phyloP scores from a whole-genome alignment of 129 eudicot species.

The Apium graveolens region DNA sequence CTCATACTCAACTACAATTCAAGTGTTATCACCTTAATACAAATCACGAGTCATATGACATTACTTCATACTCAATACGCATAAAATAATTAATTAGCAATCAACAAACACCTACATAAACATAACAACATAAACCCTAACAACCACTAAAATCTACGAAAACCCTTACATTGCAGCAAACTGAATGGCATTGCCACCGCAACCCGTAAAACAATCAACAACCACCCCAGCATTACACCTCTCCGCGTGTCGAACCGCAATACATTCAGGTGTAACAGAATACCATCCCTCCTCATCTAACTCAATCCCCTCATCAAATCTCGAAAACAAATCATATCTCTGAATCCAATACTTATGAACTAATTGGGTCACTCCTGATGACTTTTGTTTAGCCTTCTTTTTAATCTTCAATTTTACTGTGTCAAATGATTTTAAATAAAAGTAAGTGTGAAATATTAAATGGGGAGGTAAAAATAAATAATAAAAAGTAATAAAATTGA shows the following conservation, averaged over 20 bases:
- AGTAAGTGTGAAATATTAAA: not conserved
- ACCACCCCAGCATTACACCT: constrained; percentile 45
- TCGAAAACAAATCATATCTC: constrained; percentile 55
- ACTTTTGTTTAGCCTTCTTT: constrained; percentile 11
- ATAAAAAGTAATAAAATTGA: not conserved
- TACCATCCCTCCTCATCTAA: constrained; percentile 88
- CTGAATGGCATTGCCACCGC: constrained; percentile 79
- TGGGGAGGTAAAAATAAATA: not conserved
- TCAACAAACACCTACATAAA: not conserved
- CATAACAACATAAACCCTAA: not conserved
- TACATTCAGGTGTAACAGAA: constrained; percentile 74
- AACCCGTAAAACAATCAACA: constrained; percentile 68
- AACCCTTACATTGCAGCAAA: constrained; percentile 53
- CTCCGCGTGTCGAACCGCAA: constrained; percentile 56
- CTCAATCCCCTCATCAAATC: constrained; percentile 50
- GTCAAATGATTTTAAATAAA: too few species aligned
- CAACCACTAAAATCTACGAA: not conserved
- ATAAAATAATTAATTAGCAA: too few species aligned
- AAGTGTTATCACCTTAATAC: not conserved
- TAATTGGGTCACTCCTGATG: constrained; percentile 22
- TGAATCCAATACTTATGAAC: constrained; percentile 61
- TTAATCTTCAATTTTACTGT: constrained; percentile 31
- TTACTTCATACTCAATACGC: too few species aligned
- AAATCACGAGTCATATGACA: not conserved
- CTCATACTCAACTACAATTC: not conserved